Conservation (phyloP, 768 basidiomycete genomes). For the Hydnum rufescens region DNA sequence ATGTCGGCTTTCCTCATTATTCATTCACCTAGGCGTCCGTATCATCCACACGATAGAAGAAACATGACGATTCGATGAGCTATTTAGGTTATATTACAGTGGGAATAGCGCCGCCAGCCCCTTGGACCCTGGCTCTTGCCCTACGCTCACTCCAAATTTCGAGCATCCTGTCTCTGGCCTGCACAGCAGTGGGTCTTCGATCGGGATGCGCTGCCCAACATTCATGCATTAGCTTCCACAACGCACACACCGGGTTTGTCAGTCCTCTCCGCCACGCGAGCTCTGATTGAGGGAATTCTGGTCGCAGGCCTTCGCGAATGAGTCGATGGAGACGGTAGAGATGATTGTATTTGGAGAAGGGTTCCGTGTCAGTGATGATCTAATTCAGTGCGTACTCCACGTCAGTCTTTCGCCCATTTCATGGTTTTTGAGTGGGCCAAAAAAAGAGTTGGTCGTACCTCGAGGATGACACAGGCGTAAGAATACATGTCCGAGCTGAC, state of each 20-base stretch:
- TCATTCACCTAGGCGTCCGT: background rate
- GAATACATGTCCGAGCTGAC: background rate
- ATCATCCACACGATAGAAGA: no score
- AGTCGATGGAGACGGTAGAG: background rate
- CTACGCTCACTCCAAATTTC: background rate
- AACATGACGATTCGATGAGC: no score
- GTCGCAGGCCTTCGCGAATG: background rate
- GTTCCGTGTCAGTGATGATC: background rate
- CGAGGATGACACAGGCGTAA: background rate
- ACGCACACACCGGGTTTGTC: background rate
- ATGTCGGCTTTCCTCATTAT: background rate
- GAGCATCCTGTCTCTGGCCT: background rate
- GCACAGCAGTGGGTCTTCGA: background rate
- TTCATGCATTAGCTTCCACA: background rate
- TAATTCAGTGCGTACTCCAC: background rate
- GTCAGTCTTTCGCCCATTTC: background rate
- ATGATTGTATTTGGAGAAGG: background rate
- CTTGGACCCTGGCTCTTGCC: no score
- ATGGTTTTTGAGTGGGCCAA: background rate
- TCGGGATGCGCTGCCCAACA: background rate
- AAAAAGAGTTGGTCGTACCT: background rate
- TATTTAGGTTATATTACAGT: no score
- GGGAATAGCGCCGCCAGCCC: no score
- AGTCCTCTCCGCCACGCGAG: background rate
- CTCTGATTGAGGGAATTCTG: background rate